These are phyloP conservation scores for Penicillium sumatraense DNA, from an alignment of 2,329 filamentous ascomycete species.

Conservation along the genomic window DNA sequence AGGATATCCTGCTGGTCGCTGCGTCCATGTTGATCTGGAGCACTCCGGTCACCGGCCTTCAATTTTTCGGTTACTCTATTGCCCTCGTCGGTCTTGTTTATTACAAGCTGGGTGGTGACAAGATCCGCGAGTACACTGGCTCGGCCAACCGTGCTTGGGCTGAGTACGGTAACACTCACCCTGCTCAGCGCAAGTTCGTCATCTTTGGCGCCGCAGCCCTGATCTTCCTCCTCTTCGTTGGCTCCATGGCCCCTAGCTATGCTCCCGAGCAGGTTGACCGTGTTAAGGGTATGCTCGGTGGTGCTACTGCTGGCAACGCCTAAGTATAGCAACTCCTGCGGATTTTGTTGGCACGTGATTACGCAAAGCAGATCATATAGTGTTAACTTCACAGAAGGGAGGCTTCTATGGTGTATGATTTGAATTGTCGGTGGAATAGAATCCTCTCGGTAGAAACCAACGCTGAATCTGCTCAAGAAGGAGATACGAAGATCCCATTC, in stretches of 20 bases:
- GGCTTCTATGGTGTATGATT: conserved; percentile 1
- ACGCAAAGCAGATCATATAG: neutral
- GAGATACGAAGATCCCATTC: neutral
- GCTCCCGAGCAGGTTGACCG: conserved; percentile 39
- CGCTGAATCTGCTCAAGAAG: neutral
- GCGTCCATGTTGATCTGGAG: conserved; percentile 76
- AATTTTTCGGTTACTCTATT: conserved; percentile 75
- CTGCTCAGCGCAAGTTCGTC: conserved; percentile 76
- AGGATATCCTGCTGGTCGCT: conserved; percentile 78
- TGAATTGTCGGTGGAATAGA: neutral
- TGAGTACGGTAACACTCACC: conserved; percentile 79
- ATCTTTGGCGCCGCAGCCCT: conserved; percentile 68
- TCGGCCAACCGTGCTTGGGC: conserved; percentile 79
- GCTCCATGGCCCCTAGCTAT: conserved; percentile 61
- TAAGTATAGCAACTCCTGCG: conserved; percentile 23
- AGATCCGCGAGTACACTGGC: conserved; percentile 77
- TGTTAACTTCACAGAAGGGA: neutral
- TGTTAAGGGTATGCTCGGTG: conserved; percentile 43
- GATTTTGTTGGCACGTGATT: neutral
- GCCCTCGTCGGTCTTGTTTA: conserved; percentile 67
- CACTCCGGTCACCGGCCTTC: conserved; percentile 69
- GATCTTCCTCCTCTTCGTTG: conserved; percentile 72
- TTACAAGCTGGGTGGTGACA: conserved; percentile 73
- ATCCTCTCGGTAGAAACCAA: neutral
- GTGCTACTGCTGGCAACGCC: conserved; percentile 37